Base-by-base conservation (phyloP, 176 grass and related monocot genomes). In the Phyllostachys edulis region DNA sequence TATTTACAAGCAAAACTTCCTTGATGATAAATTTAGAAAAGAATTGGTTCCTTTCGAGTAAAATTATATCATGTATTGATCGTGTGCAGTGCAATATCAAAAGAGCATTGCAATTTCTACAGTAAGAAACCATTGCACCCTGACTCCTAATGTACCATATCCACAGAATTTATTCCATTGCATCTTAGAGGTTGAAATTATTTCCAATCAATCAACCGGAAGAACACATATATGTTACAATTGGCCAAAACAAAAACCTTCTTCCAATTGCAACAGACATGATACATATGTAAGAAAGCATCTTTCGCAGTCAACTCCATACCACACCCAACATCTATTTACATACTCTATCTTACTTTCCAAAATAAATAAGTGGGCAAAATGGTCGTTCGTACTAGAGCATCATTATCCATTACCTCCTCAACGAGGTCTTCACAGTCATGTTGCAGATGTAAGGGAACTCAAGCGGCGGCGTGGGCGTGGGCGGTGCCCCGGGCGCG, bases 381-480 rank as follows among this genome's bases (percentile, higher is more conserved):
- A 85, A 2, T 76, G 81, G 41, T 16, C 7, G 51, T 37, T 26
- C 49, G 11, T 21, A 26, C 1, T 56, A 63, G 14, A 71, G 45
- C 32, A 34, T 34, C 66, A 63, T 70, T 82, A 75, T 68, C 68
- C 42, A 17, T 76, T 92, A 98, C 96, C 96, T 98, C 70, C 96
- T 91, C 16, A 95, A 84, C 55, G 77, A 64, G 54, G 89, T 91
- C 71, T 83, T 93, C 17, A 98, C 91, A 52, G 96, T 90, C 96
- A 98, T 98, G 91, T 98, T 98, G 90, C 89, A 95, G 55, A 98
- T 88, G 87, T 98, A 95, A 4, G 96, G 96, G 75, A 68, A 98
- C 9, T 98, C 91, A 0, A 60, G 61, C 36, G 91, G 96, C 1
- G 96, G 92, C 0, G 84, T 68, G 9, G 96, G 96, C 54, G 89